Base-by-base conservation (phyloP, 352 stramenopile species). In the Pythium oligandrum region DNA sequence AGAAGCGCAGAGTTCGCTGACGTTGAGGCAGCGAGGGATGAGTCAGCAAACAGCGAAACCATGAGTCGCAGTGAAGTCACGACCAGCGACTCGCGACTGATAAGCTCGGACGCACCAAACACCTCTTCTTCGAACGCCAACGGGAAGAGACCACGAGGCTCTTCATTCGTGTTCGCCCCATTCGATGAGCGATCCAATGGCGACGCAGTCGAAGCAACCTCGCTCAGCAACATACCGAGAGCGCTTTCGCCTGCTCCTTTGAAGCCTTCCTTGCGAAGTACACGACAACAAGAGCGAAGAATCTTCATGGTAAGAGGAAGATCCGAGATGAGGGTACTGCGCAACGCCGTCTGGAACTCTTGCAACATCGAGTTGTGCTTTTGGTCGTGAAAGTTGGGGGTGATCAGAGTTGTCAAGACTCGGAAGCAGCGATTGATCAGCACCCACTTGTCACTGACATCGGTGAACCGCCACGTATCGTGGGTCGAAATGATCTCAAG, bases 381-480 rank as follows among this genome's bases (percentile, higher is more conserved):
- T 31, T 65, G 52, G 17, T 26, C 17, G 3, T 71, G 44, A 40
- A 70, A 83, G 17, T 69, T 73, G 3, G 75, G 68, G 10, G 71
- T 53, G 30, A 81, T 51, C 26, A 89, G 44, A 8, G 75, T 66
- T 35, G 75, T 75, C 4, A 87, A 56, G 8, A 86, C 48, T 10
- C 72, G 75, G 44, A 83, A 80, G 48, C 72, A 86, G 31, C 72
- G 64, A 40, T 86, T 68, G 4, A 63, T 59, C 11, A 87, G 40
- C 47, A 80, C 59, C 43, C 67, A 85, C 35, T 73, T 78, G 17
- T 71, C 63, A 8, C 36, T 43, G 2, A 67, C 61, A 4, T 55
- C 55, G 36, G 59, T 55, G 57, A 90, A 90, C 45, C 75, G 70
- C 78, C 78, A 90, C 44, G 66, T 83, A 45, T 90, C 76, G 43